Conservation (phyloP, 768 basidiomycete genomes). For the Naematelia encephala region DNA sequence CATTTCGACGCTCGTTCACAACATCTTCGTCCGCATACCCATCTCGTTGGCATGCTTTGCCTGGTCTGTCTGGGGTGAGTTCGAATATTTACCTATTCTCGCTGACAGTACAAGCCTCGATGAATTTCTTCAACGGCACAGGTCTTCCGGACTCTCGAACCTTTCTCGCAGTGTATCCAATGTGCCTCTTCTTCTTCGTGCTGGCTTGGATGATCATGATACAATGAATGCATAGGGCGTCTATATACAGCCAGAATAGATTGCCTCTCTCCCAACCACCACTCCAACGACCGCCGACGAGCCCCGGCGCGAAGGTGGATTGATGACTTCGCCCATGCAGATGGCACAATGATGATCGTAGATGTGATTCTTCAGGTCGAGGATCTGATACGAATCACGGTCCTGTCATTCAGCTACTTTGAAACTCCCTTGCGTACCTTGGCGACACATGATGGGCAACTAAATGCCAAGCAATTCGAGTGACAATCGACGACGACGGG, state of each 20-base stretch:
- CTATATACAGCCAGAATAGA: background rate
- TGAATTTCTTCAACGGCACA: slow-evolving; percentile 93
- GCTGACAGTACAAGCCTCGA: slow-evolving; percentile 62
- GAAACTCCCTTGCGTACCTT: slow-evolving; percentile 4
- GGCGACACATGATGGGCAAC: slow-evolving; percentile 29
- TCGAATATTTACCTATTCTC: background rate
- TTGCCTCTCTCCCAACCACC: background rate
- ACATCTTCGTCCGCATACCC: slow-evolving; percentile 82
- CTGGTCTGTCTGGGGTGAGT: slow-evolving; percentile 95
- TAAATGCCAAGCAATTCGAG: slow-evolving; percentile 24
- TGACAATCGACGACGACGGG: slow-evolving; percentile 20
- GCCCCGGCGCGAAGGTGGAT: background rate
- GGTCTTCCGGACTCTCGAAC: slow-evolving; percentile 87
- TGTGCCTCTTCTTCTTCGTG: slow-evolving; percentile 88
- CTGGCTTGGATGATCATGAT: slow-evolving; percentile 97
- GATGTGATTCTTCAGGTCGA: slow-evolving; percentile 28
- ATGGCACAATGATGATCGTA: slow-evolving; percentile 30
- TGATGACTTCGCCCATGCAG: slow-evolving; percentile 24
- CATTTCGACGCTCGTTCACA: slow-evolving; percentile 70
- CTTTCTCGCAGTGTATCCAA: slow-evolving; percentile 90
- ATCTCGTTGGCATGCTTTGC: slow-evolving; percentile 82
- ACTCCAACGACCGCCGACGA: background rate
- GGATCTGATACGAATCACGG: slow-evolving; percentile 22
- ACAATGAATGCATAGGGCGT: slow-evolving; percentile 55
- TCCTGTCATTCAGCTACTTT: slow-evolving; percentile 2